These are phyloP conservation scores for Cenchrus americanus DNA, from an alignment of 176 grass and related monocot genomes.

Conservation along the genomic window DNA sequence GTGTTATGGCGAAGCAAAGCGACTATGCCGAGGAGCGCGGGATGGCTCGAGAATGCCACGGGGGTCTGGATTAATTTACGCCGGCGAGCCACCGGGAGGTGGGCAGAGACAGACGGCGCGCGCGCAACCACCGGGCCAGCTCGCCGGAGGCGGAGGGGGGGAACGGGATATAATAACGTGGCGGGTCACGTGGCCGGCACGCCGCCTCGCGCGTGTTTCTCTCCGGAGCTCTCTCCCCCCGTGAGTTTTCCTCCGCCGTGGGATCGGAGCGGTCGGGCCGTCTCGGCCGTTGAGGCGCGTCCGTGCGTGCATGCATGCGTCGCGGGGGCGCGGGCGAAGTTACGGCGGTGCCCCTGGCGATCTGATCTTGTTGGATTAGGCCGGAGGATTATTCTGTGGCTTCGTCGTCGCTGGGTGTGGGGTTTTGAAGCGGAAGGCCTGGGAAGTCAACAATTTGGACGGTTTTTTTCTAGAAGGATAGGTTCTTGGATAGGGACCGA, in stretches of 20 bases:
- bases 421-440: background rate
- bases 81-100: slow-evolving; percentile 1
- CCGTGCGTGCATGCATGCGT: slow-evolving; percentile 28
- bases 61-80: background rate
- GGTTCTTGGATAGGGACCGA: background rate
- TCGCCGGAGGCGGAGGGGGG: slow-evolving; percentile 34
- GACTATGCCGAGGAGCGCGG: background rate
- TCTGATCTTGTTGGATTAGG: background rate
- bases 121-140: slow-evolving; percentile 26
- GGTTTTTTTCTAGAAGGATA: slow-evolving; percentile 12
- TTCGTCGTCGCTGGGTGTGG: background rate
- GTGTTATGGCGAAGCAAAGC: background rate
- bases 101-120: slow-evolving; percentile 5
- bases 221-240: background rate
- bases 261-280: background rate
- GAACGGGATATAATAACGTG: slow-evolving; percentile 25
- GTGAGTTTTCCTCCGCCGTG: background rate
- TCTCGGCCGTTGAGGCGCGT: slow-evolving; percentile 4
- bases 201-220: background rate
- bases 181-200: slow-evolving; percentile 40
- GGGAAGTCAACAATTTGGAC: slow-evolving; percentile 2
- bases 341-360: background rate
- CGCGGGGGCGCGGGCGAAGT: background rate
- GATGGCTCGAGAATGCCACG: background rate
- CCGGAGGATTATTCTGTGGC: background rate